phyloP scores from a whole-genome alignment of 148 eudicot species.

The Talinum fruticosum region DNA sequence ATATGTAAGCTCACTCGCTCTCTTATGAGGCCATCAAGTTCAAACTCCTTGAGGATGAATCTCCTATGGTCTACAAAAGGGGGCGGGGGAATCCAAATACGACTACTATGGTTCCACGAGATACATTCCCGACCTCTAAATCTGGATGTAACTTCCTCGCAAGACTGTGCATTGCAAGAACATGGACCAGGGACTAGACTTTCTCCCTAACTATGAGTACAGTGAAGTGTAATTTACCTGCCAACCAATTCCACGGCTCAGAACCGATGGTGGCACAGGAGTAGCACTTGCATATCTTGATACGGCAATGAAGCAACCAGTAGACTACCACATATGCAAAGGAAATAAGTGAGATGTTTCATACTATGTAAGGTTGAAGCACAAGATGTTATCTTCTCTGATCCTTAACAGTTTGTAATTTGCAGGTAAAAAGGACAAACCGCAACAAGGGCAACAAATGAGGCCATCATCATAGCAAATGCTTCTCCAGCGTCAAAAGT shows the following conservation, averaged over 20 bases:
- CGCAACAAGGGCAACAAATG: slow-evolving; percentile 94
- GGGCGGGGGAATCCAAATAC: too few species aligned
- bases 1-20: not conserved
- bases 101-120: too few species aligned
- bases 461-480: slow-evolving; percentile 94
- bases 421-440: slow-evolving; percentile 28
- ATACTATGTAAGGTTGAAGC: not conserved
- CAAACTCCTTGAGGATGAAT: not conserved
- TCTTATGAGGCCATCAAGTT: not conserved
- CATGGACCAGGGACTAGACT: not conserved
- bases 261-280: slow-evolving; percentile 80
- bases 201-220: not conserved
- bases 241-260: slow-evolving; percentile 97
- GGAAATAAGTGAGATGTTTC: not conserved
- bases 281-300: slow-evolving; percentile 90
- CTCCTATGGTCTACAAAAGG: not conserved
- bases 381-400: not conserved
- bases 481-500: slow-evolving; percentile 93
- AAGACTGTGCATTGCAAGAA: too few species aligned
- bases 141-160: too few species aligned
- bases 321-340: slow-evolving; percentile 53
- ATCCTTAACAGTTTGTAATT: not conserved
- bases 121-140: too few species aligned
- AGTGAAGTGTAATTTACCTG: slow-evolving; percentile 47
- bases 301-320: slow-evolving; percentile 84